Conservation (phyloP, 805 yeast genomes). For the Nakazawaea sp. region DNA sequence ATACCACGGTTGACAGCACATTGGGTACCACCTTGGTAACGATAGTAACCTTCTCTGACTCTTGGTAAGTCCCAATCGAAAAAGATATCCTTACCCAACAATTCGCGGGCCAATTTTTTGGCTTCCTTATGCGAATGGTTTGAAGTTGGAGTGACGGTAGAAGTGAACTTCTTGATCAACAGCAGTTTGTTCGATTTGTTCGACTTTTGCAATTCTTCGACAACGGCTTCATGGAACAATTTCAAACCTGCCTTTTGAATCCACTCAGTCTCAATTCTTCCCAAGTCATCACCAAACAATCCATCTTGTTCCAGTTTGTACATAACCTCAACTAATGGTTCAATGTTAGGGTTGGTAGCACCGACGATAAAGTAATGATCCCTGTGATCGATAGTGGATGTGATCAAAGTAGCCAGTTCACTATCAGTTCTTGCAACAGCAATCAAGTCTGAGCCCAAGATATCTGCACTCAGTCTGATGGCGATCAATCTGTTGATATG, state of each 20-base stretch:
- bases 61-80: slow-evolving; percentile 95
- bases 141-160: slow-evolving; percentile 67
- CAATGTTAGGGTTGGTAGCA: slow-evolving; percentile 76
- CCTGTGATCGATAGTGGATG: slow-evolving; percentile 89
- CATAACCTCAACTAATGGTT: slow-evolving; percentile 71
- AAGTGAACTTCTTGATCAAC: slow-evolving; percentile 58
- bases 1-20: slow-evolving; percentile 97
- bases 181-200: slow-evolving; percentile 47
- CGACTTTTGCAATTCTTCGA: slow-evolving; percentile 68
- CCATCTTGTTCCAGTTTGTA: slow-evolving; percentile 76
- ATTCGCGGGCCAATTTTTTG: slow-evolving; percentile 61
- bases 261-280: slow-evolving; percentile 78
- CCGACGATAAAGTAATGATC: slow-evolving; percentile 93
- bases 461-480: slow-evolving; percentile 91
- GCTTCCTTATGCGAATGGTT: slow-evolving; percentile 77
- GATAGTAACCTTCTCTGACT: slow-evolving; percentile 94
- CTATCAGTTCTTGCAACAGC: slow-evolving; percentile 95
- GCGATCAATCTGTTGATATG: slow-evolving; percentile 93
- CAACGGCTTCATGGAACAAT: slow-evolving; percentile 86
- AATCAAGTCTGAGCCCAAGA: slow-evolving; percentile 78
- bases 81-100: slow-evolving; percentile 76
- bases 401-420: slow-evolving; percentile 92
- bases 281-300: slow-evolving; percentile 61
- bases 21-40: slow-evolving; percentile 93
- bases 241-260: slow-evolving; percentile 72